A percentile compares a stretch with the other conserved stretches of the same genome.
Evolutionary conservation across 2,329 filamentous ascomycete species (phyloP).

Genomic region (Colletotrichum sp.): DNA sequence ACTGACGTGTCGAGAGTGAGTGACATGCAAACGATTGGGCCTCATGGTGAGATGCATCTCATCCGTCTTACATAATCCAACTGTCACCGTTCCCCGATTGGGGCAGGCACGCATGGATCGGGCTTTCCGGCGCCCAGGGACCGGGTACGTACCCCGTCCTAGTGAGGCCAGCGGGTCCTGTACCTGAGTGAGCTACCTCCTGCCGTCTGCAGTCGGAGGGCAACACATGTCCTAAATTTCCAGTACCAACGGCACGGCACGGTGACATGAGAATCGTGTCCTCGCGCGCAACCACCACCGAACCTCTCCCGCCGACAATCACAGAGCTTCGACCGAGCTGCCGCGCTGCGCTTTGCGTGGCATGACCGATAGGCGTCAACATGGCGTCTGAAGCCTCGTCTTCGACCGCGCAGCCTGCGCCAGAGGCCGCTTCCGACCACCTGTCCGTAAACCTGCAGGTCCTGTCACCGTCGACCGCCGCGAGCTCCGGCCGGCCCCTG

Average conservation of each 20-base stretch:
- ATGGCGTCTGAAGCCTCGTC: slow-evolving; percentile 43
- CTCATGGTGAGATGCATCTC: not conserved
- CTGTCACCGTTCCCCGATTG: slow-evolving; percentile 3
- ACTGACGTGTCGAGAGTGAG: not conserved
- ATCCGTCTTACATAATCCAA: slow-evolving; percentile 3
- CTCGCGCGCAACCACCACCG: not conserved
- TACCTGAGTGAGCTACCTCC: slow-evolving; percentile 4
- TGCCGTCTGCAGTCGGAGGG: slow-evolving; percentile 9
- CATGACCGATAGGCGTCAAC: slow-evolving; percentile 21
- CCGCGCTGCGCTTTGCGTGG: slow-evolving; percentile 18
- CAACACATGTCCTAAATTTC: slow-evolving; percentile 19
- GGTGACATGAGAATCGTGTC: slow-evolving; percentile 14
- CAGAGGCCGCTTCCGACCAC: slow-evolving; percentile 28
- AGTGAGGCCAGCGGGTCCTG: slow-evolving; percentile 17
- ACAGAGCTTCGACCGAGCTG: not conserved
- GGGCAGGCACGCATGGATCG: slow-evolving; percentile 14
- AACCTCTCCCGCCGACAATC: not conserved
- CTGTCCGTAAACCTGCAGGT: slow-evolving; percentile 60
- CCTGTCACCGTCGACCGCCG: slow-evolving; percentile 57
- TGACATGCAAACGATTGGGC: not conserved
- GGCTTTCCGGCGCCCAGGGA: slow-evolving; percentile 5
- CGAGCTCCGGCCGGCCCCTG: slow-evolving; percentile 55
- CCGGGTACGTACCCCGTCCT: slow-evolving; percentile 2
- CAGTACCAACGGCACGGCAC: slow-evolving; percentile 3
- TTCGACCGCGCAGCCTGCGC: slow-evolving; percentile 29